Base-by-base conservation (phyloP, 1,284 basidiomycete genomes). In the Cutaneotrichosporon spelunceum region DNA sequence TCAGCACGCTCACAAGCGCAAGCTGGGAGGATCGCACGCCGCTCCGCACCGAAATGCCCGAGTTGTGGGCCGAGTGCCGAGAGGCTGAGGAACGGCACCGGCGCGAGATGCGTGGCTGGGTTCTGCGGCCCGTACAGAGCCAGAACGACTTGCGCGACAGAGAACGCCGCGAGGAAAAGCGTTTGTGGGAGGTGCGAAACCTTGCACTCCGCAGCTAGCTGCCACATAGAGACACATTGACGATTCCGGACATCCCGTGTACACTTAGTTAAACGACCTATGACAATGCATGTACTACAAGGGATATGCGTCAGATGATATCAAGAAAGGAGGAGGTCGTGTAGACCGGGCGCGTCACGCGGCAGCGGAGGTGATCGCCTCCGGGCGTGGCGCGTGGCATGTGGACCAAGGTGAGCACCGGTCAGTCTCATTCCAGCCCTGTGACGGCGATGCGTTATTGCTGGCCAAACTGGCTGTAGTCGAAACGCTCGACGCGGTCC, bases 31-130 rank as follows among this genome's bases (percentile, higher is more conserved):
- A 64, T 14, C 63, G 63, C 34, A 45, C 55, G 52, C 63, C 60
- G 19, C 34, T 61, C 7, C 49, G 57, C 2, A 55, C 57, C 21
- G 60, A 61, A 24, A 47, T 47, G 33, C 56, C 56, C 29, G 66
- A 83, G 61, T 88, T 95, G 71, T 79, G 87, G 69, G 84, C 84
- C 63, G 84, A 83, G 63, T 92, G 90, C 73, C 83, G 84, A 54
- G 80, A 81, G 27, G 92, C 91, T 10, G 90, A 92, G 76, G 85
- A 86, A 70, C 84, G 91, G 62, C 91, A 93, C 80, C 83, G 84
- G 54, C 78, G 78, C 30, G 92, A 95, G 79, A 88, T 93, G 84
- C 86, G 85, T 67, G 87, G 87, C 8, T 94, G 91, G 93, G 63
- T 65, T 8, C 60, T 67, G 53, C 65, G 66, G 14, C 57, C 54